phyloP scores from a whole-genome alignment of 805 yeast genomes.

The Komagataella pastoris region DNA sequence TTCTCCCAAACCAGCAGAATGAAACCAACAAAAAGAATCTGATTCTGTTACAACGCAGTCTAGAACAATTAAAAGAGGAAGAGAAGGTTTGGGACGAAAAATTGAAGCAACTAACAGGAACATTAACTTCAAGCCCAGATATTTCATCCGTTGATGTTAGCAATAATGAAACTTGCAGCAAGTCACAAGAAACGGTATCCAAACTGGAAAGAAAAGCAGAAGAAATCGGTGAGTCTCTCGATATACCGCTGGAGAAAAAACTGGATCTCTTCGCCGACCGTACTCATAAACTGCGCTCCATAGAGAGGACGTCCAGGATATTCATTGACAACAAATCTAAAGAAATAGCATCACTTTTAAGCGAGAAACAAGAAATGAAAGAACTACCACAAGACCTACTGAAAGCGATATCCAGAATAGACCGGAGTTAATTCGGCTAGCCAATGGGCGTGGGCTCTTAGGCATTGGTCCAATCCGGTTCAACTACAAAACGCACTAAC shows the following conservation, averaged over 20 bases:
- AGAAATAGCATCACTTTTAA: background rate
- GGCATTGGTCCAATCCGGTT: background rate
- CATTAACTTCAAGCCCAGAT: background rate
- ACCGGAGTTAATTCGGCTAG: background rate
- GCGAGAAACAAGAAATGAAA: background rate
- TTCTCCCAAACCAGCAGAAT: constrained; percentile 51
- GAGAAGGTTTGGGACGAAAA: constrained; percentile 28
- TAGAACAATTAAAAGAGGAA: constrained; percentile 30
- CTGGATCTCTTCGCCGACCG: background rate
- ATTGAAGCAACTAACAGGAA: background rate
- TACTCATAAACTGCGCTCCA: constrained; percentile 2
- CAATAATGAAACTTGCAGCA: background rate
- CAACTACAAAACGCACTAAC: too few relatives aligned
- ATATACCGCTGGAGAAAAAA: background rate
- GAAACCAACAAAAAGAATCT: constrained; percentile 33
- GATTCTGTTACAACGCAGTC: constrained; percentile 28
- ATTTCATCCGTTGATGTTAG: background rate
- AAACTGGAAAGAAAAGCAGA: background rate
- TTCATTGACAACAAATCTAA: background rate
- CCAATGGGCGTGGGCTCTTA: background rate
- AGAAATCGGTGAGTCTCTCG: background rate
- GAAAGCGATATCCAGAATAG: constrained; percentile 1
- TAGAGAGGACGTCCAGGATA: background rate
- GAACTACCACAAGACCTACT: background rate
- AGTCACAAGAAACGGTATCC: background rate